Evolutionary conservation across 2,329 filamentous ascomycete species (phyloP).

Genomic region (Colletotrichum destructivum): DNA sequence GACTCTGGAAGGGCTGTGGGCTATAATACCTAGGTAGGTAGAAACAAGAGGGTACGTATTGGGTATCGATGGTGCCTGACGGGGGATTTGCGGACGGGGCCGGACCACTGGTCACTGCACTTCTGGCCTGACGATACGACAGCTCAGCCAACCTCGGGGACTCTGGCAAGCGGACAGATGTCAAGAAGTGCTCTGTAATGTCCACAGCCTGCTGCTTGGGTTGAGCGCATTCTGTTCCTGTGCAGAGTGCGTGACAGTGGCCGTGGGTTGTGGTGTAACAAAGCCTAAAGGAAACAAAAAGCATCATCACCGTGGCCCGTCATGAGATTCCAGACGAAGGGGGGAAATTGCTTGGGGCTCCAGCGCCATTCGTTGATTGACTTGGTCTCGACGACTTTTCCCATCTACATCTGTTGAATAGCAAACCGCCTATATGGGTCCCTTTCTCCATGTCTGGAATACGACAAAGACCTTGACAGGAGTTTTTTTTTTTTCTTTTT

Average conservation of each 20-base stretch:
- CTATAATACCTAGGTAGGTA: neutral
- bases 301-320: constrained; percentile 4
- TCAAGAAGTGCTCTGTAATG: neutral
- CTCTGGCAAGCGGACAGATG: constrained; percentile 8
- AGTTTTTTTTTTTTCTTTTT: too few species aligned
- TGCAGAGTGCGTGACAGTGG: neutral
- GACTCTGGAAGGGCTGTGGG: neutral
- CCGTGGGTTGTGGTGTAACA: constrained; percentile 6
- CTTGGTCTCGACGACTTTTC: neutral
- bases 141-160: constrained; percentile 16
- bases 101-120: constrained; percentile 29
- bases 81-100: constrained; percentile 20
- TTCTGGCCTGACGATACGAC: constrained; percentile 34
- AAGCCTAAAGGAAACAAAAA: constrained; percentile 8
- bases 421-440: neutral
- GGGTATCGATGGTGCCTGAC: constrained; percentile 42
- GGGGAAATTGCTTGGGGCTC: neutral
- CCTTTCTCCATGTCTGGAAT: constrained; percentile 1
- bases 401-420: neutral
- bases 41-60: constrained; percentile 14
- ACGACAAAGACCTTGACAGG: too few species aligned
- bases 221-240: too few species aligned
- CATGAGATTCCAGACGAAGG: constrained; percentile 1
- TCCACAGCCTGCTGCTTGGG: neutral
- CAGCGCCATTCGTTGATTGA: neutral